phyloP scores from a whole-genome alignment of 257 asterid genomes.

The Scutellaria baicalensis region DNA sequence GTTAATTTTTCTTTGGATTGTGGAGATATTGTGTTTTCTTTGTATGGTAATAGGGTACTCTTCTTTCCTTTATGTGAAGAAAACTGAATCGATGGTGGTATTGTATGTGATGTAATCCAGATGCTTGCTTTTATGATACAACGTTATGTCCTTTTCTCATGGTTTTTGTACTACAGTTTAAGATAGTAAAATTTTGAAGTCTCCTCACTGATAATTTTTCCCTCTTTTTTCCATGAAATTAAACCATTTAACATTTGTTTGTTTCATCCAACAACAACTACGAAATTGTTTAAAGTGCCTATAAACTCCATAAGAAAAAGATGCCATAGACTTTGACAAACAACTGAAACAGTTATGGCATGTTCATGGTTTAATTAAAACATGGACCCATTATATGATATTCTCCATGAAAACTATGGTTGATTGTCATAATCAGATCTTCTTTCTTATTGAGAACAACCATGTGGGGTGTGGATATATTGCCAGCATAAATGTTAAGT shows the following conservation, averaged over 20 bases:
- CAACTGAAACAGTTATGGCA: neutral
- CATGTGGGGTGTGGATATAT: neutral
- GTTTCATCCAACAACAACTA: neutral
- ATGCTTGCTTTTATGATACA: neutral
- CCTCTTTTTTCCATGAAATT: neutral
- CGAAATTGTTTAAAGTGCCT: neutral
- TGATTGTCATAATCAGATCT: neutral
- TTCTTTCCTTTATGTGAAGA: neutral
- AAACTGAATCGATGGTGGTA: neutral
- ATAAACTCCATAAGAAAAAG: neutral
- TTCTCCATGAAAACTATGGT: neutral
- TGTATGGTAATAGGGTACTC: neutral
- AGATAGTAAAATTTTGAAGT: neutral
- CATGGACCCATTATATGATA: neutral
- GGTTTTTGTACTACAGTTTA: neutral
- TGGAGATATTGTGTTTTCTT: neutral
- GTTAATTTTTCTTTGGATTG: neutral
- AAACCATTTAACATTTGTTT: neutral
- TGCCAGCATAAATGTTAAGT: neutral
- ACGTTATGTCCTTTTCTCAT: neutral
- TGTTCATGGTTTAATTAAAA: neutral
- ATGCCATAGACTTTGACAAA: neutral
- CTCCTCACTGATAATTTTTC: neutral
- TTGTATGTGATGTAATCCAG: neutral
- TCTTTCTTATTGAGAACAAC: neutral